Evolutionary conservation across 2,329 filamentous ascomycete genomes (phyloP).

Genomic region (Monosporascus ibericus): DNA sequence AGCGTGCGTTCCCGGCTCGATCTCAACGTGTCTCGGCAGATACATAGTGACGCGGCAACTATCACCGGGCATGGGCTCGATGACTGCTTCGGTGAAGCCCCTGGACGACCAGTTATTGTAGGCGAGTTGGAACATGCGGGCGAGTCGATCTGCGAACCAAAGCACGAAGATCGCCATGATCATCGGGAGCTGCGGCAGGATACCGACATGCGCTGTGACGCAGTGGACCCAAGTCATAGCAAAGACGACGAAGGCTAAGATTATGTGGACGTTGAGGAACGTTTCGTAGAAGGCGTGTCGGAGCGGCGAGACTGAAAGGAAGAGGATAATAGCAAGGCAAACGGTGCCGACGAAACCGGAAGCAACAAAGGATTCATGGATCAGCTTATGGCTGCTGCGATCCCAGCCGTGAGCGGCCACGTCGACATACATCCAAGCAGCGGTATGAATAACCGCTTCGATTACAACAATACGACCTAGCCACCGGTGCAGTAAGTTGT

Average conservation of each 20-base stretch:
- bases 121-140: conserved; percentile 56
- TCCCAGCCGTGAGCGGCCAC: conserved; percentile 57
- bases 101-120: conserved; percentile 59
- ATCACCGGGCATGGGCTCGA: conserved; percentile 65
- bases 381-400: conserved; percentile 48
- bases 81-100: conserved; percentile 57
- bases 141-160: conserved; percentile 67
- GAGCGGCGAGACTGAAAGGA: conserved; percentile 70
- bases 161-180: conserved; percentile 68
- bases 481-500: conserved; percentile 86
- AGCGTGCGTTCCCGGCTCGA: conserved; percentile 66
- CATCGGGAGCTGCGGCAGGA: conserved; percentile 67
- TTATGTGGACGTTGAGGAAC: conserved; percentile 81
- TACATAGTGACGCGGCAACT: conserved; percentile 64
- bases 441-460: conserved; percentile 64
- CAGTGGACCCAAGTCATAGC: conserved; percentile 75
- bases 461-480: conserved; percentile 67
- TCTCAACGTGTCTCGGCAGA: conserved; percentile 58
- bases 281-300: conserved; percentile 97
- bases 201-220: conserved; percentile 58
- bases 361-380: conserved; percentile 56
- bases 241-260: conserved; percentile 63
- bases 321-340: conserved; percentile 58
- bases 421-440: conserved; percentile 69
- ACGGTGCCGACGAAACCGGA: conserved; percentile 57